Conservation (phyloP, 148 eudicot species). For the Vaccinium myrtillus region DNA sequence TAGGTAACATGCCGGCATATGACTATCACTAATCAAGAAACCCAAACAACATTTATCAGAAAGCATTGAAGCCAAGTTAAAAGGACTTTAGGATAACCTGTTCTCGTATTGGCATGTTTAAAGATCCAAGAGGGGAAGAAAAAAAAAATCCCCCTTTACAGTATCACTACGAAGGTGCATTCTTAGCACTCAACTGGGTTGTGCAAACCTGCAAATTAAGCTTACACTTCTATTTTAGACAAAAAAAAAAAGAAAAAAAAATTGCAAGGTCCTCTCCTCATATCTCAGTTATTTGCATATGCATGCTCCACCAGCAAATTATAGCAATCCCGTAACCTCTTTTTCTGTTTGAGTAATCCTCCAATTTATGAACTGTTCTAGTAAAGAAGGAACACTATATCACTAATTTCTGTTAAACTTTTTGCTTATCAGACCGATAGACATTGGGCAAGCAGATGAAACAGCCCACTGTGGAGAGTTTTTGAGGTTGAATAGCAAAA, state of each 20-base stretch:
- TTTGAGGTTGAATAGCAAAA: no score
- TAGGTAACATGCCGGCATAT: background rate
- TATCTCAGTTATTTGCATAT: no score
- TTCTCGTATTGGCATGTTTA: background rate
- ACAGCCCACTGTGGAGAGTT: no score
- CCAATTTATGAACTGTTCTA: background rate
- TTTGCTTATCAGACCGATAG: no score
- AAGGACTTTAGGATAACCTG: background rate
- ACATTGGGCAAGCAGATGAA: no score
- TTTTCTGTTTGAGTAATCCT: background rate
- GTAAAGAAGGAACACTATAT: background rate
- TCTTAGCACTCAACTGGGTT: background rate
- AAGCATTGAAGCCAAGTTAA: background rate
- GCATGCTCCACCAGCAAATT: no score
- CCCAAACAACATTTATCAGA: background rate
- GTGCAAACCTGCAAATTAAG: background rate
- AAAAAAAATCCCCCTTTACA: constrained; percentile 53
- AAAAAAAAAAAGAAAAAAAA: no score
- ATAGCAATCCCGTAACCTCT: background rate
- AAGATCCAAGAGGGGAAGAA: background rate
- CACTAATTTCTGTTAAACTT: no score
- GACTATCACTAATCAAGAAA: background rate
- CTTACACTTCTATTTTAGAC: background rate
- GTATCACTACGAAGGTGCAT: constrained; percentile 37
- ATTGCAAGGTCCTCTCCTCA: no score